These are phyloP conservation scores for Xanthoconium separans DNA, from an alignment of 1,284 basidiomycete genomes.

Conservation along the genomic window DNA sequence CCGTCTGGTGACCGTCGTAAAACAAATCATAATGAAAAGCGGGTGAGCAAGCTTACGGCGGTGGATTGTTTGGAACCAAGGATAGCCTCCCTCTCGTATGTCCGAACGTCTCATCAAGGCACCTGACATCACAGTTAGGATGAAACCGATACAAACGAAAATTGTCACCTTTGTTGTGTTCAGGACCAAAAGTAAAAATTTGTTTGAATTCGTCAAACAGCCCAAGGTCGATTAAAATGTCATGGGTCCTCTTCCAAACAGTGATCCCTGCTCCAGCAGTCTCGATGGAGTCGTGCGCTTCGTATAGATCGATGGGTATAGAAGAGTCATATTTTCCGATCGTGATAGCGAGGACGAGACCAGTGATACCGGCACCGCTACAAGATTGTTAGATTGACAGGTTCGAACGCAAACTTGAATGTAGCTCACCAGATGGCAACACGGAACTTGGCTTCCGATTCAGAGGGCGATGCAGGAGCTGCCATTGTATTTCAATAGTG, in stretches of 20 bases:
- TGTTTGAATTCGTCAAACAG: constrained; percentile 19
- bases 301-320: constrained; percentile 18
- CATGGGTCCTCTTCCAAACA: constrained; percentile 9
- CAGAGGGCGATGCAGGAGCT: background rate
- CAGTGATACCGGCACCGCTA: constrained; percentile 12
- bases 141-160: background rate
- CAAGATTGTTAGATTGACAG: background rate
- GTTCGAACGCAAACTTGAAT: background rate
- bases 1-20: constrained; percentile 4
- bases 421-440: constrained; percentile 2
- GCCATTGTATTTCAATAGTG: background rate
- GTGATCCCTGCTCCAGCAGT: constrained; percentile 14
- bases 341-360: constrained; percentile 15
- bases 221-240: constrained; percentile 16
- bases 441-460: background rate
- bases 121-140: background rate
- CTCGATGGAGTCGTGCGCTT: constrained; percentile 16
- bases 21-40: background rate
- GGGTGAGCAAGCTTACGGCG: constrained; percentile 3
- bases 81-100: constrained; percentile 21
- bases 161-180: background rate
- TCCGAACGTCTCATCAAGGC: constrained; percentile 14
- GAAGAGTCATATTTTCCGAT: constrained; percentile 15
- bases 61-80: constrained; percentile 14
- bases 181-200: background rate